A percentile compares a stretch with the other conserved stretches of the same genome.
phyloP scores from a whole-genome alignment of 2,329 filamentous ascomycete species.

The Penicillium sp. region DNA sequence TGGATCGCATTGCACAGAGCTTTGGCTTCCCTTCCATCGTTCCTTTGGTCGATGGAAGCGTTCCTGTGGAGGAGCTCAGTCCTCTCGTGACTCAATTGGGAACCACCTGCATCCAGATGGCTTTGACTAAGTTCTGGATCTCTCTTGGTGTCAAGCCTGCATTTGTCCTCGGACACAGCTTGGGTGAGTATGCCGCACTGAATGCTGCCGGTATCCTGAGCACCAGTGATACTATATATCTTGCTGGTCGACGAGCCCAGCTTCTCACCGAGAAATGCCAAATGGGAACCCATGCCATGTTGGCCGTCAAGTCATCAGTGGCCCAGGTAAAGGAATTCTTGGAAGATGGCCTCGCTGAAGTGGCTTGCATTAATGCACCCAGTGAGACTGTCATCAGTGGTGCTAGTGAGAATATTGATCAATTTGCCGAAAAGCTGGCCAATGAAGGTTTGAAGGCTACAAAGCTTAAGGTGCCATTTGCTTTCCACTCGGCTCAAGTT shows the following conservation, averaged over 20 bases:
- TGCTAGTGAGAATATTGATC: conserved; percentile 36
- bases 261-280: conserved; percentile 43
- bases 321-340: conserved; percentile 33
- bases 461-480: conserved; percentile 46
- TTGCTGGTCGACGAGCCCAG: conserved; percentile 42
- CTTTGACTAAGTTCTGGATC: conserved; percentile 35
- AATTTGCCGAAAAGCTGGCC: conserved; percentile 35
- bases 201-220: conserved; percentile 40
- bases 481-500: conserved; percentile 50
- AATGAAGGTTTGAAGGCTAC: conserved; percentile 42
- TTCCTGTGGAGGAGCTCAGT: conserved; percentile 19
- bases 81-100: conserved; percentile 41
- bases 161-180: conserved; percentile 44
- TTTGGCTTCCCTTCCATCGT: conserved; percentile 33
- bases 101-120: conserved; percentile 43
- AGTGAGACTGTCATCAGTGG: conserved; percentile 46
- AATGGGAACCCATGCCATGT: conserved; percentile 46
- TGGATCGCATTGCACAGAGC: conserved; percentile 31
- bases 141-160: conserved; percentile 34
- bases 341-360: conserved; percentile 29
- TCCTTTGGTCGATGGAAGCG: conserved; percentile 26
- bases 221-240: conserved; percentile 39
- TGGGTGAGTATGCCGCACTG: conserved; percentile 45
- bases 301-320: conserved; percentile 43
- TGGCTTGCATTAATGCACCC: conserved; percentile 47